Evolutionary conservation across 2,329 filamentous ascomycete species (phyloP).

Genomic region (Myriangium duriaei): DNA sequence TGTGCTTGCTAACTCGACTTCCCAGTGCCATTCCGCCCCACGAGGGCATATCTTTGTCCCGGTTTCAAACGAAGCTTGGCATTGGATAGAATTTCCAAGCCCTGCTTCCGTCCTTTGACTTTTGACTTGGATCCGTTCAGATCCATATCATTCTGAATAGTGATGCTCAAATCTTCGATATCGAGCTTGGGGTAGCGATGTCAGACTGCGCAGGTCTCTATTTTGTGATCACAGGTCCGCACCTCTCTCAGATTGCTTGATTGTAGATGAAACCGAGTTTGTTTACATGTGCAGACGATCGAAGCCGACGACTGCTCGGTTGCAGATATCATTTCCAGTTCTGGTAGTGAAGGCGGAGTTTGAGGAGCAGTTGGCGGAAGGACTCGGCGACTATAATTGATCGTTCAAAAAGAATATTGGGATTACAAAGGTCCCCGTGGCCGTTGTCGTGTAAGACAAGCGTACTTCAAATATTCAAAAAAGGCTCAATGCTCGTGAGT

Average conservation of each 20-base stretch:
- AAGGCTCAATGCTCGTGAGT: too few species aligned
- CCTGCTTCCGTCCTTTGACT: neutral
- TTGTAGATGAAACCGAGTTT: neutral
- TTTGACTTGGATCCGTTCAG: neutral
- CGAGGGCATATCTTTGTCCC: slow-evolving; percentile 61
- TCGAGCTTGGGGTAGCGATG: neutral
- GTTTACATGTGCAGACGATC: neutral
- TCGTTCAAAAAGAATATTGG: too few species aligned
- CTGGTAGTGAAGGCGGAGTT: too few species aligned
- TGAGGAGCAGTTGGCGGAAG: too few species aligned
- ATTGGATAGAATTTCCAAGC: slow-evolving; percentile 57
- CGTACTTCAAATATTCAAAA: too few species aligned
- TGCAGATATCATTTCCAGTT: too few species aligned
- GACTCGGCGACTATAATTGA: too few species aligned
- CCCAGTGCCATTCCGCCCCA: slow-evolving; percentile 70
- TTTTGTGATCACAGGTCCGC: neutral
- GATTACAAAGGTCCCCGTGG: too few species aligned
- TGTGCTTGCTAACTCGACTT: slow-evolving; percentile 53
- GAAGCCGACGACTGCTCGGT: too few species aligned
- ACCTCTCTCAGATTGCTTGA: neutral
- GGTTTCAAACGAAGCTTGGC: slow-evolving; percentile 61
- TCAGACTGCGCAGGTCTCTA: neutral
- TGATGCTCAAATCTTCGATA: neutral
- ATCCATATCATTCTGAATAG: neutral
- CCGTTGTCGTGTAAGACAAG: too few species aligned